These are phyloP conservation scores for Neopestalotiopsis sp. DNA, from an alignment of 2,329 filamentous ascomycete species.

Conservation along the genomic window DNA sequence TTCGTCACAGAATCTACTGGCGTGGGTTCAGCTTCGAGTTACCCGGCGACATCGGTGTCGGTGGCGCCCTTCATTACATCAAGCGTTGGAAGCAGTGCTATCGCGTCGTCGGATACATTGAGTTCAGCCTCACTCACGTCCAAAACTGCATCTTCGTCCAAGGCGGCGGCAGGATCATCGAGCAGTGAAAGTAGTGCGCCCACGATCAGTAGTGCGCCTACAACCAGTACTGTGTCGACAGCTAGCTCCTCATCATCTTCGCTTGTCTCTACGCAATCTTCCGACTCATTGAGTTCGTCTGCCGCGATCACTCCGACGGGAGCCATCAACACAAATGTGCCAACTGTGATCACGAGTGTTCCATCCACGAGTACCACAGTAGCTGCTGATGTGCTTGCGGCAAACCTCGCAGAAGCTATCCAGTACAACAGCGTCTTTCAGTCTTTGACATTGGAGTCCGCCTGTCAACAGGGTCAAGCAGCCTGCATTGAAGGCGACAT, in stretches of 20 bases:
- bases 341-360: constrained; percentile 46
- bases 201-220: neutral
- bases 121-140: neutral
- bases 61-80: neutral
- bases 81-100: neutral
- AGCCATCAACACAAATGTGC: constrained; percentile 43
- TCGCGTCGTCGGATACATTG: neutral
- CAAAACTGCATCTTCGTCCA: neutral
- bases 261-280: constrained; percentile 58
- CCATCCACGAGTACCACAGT: constrained; percentile 46
- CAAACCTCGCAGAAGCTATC: constrained; percentile 51
- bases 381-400: constrained; percentile 45
- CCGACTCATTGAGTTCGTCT: constrained; percentile 77
- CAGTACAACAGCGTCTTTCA: constrained; percentile 55
- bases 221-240: neutral
- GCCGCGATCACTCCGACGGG: constrained; percentile 41
- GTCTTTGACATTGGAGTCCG: constrained; percentile 48
- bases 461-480: constrained; percentile 52
- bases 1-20: neutral
- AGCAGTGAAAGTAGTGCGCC: neutral
- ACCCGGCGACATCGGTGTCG: neutral
- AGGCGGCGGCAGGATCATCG: neutral
- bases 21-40: neutral
- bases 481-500: constrained; percentile 59
- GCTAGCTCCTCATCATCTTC: constrained; percentile 55